phyloP scores from a whole-genome alignment of 345 rosid genomes.

The Salix koriyanagi region DNA sequence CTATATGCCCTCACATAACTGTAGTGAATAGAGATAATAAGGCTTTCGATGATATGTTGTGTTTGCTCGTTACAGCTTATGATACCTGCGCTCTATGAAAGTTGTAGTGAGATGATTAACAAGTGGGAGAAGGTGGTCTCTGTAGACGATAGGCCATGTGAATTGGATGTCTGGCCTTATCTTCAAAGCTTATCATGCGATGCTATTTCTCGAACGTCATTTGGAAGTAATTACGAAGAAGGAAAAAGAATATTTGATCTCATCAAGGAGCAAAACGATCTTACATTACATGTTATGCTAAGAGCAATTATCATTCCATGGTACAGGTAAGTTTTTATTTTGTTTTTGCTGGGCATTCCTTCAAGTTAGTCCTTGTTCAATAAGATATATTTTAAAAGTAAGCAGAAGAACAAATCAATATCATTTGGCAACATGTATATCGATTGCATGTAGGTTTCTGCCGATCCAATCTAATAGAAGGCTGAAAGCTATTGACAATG shows the following conservation, averaged over 20 bases:
- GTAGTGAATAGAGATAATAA: no score
- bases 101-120: constrained; percentile 28
- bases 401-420: background rate
- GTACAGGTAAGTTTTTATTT: constrained; percentile 30
- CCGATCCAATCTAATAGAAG: constrained; percentile 42
- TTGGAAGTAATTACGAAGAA: constrained; percentile 27
- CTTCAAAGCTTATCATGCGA: constrained; percentile 40
- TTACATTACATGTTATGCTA: background rate
- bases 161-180: constrained; percentile 39
- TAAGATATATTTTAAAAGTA: no score
- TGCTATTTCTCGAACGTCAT: constrained; percentile 35
- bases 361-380: no score
- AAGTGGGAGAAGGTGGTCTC: constrained; percentile 27
- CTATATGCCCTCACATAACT: no score
- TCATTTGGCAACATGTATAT: constrained; percentile 5
- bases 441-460: constrained; percentile 28
- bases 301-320: constrained; percentile 32
- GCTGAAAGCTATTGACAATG: constrained; percentile 34
- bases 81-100: constrained; percentile 24
- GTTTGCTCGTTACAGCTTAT: constrained; percentile 18
- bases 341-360: no score
- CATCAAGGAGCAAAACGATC: constrained; percentile 19
- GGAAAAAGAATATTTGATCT: constrained; percentile 41
- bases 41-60: no score
- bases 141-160: background rate